phyloP scores from a whole-genome alignment of 2,329 filamentous ascomycete species.

The Stagonosporopsis vannaccii region DNA sequence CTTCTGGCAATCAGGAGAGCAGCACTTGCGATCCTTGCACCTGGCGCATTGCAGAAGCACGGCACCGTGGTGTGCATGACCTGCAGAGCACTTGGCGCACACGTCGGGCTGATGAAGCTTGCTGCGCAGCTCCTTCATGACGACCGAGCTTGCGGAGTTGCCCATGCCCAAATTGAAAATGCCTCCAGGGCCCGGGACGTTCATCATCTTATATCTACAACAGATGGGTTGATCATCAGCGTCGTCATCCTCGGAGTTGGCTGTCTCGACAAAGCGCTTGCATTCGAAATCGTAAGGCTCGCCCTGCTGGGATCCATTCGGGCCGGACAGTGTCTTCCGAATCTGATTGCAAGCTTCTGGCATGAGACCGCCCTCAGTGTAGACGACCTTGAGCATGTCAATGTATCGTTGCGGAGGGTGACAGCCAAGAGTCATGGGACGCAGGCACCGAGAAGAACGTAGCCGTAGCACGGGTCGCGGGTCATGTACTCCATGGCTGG shows the following conservation, averaged over 20 bases:
- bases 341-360: constrained; percentile 26
- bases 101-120: constrained; percentile 21
- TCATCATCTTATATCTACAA: constrained; percentile 17
- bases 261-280: constrained; percentile 18
- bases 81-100: constrained; percentile 24
- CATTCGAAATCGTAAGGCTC: constrained; percentile 29
- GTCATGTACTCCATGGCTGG: constrained; percentile 10
- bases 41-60: constrained; percentile 32
- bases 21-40: constrained; percentile 41
- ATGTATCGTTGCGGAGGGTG: constrained; percentile 17
- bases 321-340: constrained; percentile 29
- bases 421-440: constrained; percentile 30
- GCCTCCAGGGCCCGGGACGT: constrained; percentile 21
- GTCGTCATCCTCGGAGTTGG: not conserved
- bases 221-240: not conserved
- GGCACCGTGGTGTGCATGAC: not conserved
- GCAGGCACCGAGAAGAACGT: constrained; percentile 30
- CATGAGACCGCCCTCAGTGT: constrained; percentile 25
- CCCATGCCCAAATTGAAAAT: constrained; percentile 26
- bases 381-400: constrained; percentile 28
- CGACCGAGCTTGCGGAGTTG: constrained; percentile 12
- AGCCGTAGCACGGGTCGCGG: constrained; percentile 25
- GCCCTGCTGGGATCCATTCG: constrained; percentile 24
- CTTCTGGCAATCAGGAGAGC: constrained; percentile 40
- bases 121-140: constrained; percentile 31